phyloP scores from a whole-genome alignment of 495 filamentous ascomycete species.

The Chlorociboria aeruginascens region DNA sequence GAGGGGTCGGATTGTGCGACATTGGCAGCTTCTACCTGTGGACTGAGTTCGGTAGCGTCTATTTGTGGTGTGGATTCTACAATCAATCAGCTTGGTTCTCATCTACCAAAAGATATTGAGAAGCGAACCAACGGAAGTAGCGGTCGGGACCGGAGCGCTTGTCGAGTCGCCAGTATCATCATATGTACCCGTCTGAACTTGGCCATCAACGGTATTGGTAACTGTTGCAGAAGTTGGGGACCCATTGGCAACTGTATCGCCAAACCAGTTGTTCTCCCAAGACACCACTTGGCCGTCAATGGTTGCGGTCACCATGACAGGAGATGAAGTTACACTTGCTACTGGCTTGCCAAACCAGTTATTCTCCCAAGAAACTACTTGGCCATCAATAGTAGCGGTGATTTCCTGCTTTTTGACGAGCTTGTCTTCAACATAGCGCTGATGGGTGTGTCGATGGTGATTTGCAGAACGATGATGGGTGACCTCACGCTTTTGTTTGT shows the following conservation, averaged over 20 bases:
- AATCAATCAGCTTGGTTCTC: neutral
- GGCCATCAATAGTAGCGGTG: slow-evolving; percentile 50
- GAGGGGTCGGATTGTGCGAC: neutral
- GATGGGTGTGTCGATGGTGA: slow-evolving; percentile 23
- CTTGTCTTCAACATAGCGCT: slow-evolving; percentile 22
- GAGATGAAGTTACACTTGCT: too few relatives aligned
- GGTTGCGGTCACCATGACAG: too few relatives aligned
- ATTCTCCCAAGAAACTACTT: slow-evolving; percentile 53
- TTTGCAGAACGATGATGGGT: slow-evolving; percentile 24
- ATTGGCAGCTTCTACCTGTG: neutral
- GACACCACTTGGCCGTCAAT: slow-evolving; percentile 50
- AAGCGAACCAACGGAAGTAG: slow-evolving; percentile 9
- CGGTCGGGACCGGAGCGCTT: slow-evolving; percentile 8
- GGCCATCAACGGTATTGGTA: slow-evolving; percentile 49
- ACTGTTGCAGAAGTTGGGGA: slow-evolving; percentile 25
- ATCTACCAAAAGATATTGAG: neutral
- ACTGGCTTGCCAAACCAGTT: slow-evolving; percentile 39
- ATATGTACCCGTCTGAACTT: slow-evolving; percentile 27
- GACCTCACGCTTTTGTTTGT: slow-evolving; percentile 21
- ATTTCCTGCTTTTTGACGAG: slow-evolving; percentile 24
- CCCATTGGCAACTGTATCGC: neutral
- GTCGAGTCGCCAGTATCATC: neutral
- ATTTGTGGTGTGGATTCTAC: neutral
- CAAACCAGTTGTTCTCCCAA: slow-evolving; percentile 54
- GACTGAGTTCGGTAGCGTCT: neutral